phyloP scores from a whole-genome alignment of 1,284 basidiomycete genomes.

The Ustilago tritici region DNA sequence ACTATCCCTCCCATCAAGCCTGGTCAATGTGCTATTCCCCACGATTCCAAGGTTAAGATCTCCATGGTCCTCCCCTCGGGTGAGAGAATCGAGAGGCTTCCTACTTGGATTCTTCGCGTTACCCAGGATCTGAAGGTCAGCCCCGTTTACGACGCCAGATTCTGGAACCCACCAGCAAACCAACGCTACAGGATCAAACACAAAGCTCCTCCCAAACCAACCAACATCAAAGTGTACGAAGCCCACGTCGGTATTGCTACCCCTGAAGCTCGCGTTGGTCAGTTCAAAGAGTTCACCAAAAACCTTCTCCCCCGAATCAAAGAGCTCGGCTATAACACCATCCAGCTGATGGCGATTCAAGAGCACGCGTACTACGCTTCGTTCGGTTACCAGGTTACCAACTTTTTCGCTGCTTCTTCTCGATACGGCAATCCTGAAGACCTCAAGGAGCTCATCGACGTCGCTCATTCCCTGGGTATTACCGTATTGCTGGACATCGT shows the following conservation, averaged over 20 bases:
- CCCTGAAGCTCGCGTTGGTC: constrained; percentile 85
- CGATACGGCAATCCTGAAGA: constrained; percentile 90
- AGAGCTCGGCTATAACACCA: constrained; percentile 92
- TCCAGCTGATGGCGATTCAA: constrained; percentile 87
- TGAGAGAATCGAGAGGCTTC: constrained; percentile 87
- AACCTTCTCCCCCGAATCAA: constrained; percentile 89
- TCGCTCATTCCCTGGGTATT: constrained; percentile 90
- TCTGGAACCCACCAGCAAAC: constrained; percentile 89
- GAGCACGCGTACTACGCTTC: constrained; percentile 99
- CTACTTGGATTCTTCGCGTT: constrained; percentile 92
- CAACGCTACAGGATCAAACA: constrained; percentile 87
- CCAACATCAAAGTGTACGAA: constrained; percentile 87
- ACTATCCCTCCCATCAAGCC: constrained; percentile 76
- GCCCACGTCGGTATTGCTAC: constrained; percentile 98
- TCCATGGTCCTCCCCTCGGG: constrained; percentile 77
- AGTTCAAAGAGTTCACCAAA: constrained; percentile 89
- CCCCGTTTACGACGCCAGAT: constrained; percentile 93
- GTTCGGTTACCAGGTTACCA: constrained; percentile 97
- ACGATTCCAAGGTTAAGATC: constrained; percentile 90
- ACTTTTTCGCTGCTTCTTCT: constrained; percentile 96
- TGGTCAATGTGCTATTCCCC: constrained; percentile 81
- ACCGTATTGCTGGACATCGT: constrained; percentile 95
- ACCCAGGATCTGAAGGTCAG: constrained; percentile 92
- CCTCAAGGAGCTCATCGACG: constrained; percentile 92
- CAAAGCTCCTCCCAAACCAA: constrained; percentile 78